Conservation (phyloP, 352 stramenopile species). For the Lagenidium sp. region DNA sequence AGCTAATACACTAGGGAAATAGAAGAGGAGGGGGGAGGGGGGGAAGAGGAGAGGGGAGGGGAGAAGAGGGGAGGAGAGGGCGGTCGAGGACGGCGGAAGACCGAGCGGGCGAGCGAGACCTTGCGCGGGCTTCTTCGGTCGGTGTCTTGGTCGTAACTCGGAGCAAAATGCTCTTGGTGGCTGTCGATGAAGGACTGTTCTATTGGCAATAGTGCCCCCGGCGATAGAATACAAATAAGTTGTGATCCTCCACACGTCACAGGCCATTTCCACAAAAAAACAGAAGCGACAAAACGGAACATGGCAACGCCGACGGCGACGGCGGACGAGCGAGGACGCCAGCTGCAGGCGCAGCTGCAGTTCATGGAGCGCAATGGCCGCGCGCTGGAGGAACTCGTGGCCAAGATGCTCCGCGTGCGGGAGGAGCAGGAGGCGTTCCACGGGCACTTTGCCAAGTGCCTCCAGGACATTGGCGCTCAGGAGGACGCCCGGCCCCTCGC, state of each 20-base stretch:
- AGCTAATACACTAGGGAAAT: neutral
- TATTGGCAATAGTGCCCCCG: no score
- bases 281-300: neutral
- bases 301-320: neutral
- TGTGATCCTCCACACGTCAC: slow-evolving; percentile 19
- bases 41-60: neutral
- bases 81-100: neutral
- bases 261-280: slow-evolving; percentile 1
- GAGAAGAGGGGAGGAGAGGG: neutral
- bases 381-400: slow-evolving; percentile 65
- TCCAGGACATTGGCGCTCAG: slow-evolving; percentile 58
- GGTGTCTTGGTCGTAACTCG: no score
- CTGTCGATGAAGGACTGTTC: no score
- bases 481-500: slow-evolving; percentile 36
- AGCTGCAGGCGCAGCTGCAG: slow-evolving; percentile 53
- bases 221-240: no score
- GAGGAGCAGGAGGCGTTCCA: slow-evolving; percentile 67
- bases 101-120: neutral
- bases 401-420: slow-evolving; percentile 47
- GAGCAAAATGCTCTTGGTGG: neutral
- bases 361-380: slow-evolving; percentile 75
- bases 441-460: slow-evolving; percentile 29
- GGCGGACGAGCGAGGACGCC: slow-evolving; percentile 37
- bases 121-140: neutral
- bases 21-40: neutral